Conservation (phyloP, 2,329 filamentous ascomycete species). For the Gaeumannomyces tritici region DNA sequence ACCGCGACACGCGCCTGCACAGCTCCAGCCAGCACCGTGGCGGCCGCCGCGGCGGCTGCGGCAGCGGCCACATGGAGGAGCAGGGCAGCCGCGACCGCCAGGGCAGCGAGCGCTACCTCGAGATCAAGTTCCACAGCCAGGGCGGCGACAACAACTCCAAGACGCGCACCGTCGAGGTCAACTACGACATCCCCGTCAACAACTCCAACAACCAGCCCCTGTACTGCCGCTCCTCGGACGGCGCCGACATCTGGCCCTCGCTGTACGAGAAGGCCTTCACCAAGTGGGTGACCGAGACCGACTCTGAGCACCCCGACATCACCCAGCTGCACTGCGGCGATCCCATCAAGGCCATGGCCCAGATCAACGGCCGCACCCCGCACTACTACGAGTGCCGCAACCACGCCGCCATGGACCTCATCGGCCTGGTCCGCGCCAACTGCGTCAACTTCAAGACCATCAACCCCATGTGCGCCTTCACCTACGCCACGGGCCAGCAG, state of each 20-base stretch:
- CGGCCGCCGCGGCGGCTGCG: background rate
- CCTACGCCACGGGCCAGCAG: slow-evolving; percentile 22
- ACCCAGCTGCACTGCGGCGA: slow-evolving; percentile 29
- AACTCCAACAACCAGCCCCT: slow-evolving; percentile 31
- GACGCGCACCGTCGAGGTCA: slow-evolving; percentile 23
- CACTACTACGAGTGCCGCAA: slow-evolving; percentile 2
- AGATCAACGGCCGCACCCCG: slow-evolving; percentile 20
- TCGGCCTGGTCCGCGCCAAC: slow-evolving; percentile 26
- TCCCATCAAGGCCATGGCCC: slow-evolving; percentile 34
- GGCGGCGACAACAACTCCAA: slow-evolving; percentile 25
- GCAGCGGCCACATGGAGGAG: slow-evolving; percentile 12
- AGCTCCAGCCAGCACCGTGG: background rate
- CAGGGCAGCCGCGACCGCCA: slow-evolving; percentile 8
- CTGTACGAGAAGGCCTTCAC: slow-evolving; percentile 38
- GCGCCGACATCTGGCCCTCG: slow-evolving; percentile 31
- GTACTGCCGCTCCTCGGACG: slow-evolving; percentile 30
- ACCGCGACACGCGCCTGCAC: slow-evolving; percentile 19
- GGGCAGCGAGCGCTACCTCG: slow-evolving; percentile 9
- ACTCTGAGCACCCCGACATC: slow-evolving; percentile 26
- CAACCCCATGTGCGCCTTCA: slow-evolving; percentile 30
- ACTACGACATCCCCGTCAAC: slow-evolving; percentile 32
- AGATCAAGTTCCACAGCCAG: slow-evolving; percentile 31
- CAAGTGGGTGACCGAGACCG: slow-evolving; percentile 27
- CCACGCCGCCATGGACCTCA: slow-evolving; percentile 16
- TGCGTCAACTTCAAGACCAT: slow-evolving; percentile 32